Base-by-base conservation (phyloP, 2,329 filamentous ascomycete genomes). In the Diaporthe sp. region DNA sequence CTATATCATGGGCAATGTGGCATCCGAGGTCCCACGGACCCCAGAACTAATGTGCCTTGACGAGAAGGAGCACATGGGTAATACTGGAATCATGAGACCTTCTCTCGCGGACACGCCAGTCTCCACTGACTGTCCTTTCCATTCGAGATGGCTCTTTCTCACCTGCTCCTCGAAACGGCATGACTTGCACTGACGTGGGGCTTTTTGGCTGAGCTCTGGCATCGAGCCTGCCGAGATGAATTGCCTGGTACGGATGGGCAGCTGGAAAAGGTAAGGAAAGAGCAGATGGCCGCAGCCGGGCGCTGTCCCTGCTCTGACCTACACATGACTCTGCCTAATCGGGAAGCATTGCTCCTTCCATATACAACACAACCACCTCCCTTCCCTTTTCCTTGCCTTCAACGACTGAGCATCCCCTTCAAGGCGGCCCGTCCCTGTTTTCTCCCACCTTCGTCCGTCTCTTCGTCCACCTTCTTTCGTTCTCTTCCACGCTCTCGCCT, bases 381-480 rank as follows among this genome's bases (percentile, higher is more conserved):
- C 68, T 68, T 69, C 63, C 74, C 74, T 73, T 73, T 73, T 76
- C 70, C 47, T 44, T 55, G 53, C 44, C 55, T 69, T 15, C 47
- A 44, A 37, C 58, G 39, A 10, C 47, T 19, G 47, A 39, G 22
- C 22, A 55, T 51, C 17, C 22, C 27, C 35, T 63, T 56, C 13
- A n/a, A 22, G 39, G 27, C 25, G 50, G 37, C 17, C 74, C 65
- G 37, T 53, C 65, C 76, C 70, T 72, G 70, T 51, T 39, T 65
- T 70, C 35, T 74, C 70, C 73, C 75, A 71, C 55, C 73, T 53
- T 51, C 66, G 55, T 77, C 50, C 71, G 53, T 72, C 70, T 59
- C n/a, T 71, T 32, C 47, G 25, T 35, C 25, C 42, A 55, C 72
- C 70, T 59, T 68, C 69, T 50, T 63, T 68, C 59, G 27, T 65